phyloP scores from a whole-genome alignment of 2,329 filamentous ascomycete species.

The Didymosphaeria variabile region DNA sequence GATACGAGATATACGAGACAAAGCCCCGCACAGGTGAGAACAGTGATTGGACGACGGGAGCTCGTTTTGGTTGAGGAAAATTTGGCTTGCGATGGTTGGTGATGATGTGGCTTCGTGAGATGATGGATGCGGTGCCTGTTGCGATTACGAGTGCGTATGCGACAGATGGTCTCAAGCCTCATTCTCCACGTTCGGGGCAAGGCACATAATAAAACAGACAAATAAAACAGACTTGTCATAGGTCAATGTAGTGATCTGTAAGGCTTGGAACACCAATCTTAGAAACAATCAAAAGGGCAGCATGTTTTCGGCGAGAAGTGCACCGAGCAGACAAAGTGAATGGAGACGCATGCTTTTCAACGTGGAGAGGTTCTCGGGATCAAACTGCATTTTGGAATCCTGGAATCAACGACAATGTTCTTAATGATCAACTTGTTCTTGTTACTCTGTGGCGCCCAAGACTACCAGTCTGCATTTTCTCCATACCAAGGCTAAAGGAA shows the following conservation, averaged over 20 bases:
- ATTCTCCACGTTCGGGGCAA: too few species aligned
- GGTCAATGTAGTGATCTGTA: too few species aligned
- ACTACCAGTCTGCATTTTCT: background rate
- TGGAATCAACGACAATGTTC: too few species aligned
- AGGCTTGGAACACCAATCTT: too few species aligned
- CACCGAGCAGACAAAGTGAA: too few species aligned
- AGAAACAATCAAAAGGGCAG: too few species aligned
- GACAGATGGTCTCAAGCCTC: background rate
- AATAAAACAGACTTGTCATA: background rate
- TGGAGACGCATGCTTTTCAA: too few species aligned
- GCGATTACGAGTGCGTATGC: background rate
- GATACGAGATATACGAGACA: constrained; percentile 12
- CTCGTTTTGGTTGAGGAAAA: background rate
- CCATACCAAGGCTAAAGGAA: background rate
- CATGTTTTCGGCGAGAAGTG: too few species aligned
- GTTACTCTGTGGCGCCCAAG: too few species aligned
- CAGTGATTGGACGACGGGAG: background rate
- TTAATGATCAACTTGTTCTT: too few species aligned
- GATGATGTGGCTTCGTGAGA: background rate
- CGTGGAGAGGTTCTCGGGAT: too few species aligned
- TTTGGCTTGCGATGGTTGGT: background rate
- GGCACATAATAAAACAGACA: background rate
- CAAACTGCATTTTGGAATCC: too few species aligned
- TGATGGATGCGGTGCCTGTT: background rate
- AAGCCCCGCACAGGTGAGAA: background rate